These are phyloP conservation scores for Yamadazyma phyllophila DNA, from an alignment of 805 yeast genomes.

Conservation along the genomic window DNA sequence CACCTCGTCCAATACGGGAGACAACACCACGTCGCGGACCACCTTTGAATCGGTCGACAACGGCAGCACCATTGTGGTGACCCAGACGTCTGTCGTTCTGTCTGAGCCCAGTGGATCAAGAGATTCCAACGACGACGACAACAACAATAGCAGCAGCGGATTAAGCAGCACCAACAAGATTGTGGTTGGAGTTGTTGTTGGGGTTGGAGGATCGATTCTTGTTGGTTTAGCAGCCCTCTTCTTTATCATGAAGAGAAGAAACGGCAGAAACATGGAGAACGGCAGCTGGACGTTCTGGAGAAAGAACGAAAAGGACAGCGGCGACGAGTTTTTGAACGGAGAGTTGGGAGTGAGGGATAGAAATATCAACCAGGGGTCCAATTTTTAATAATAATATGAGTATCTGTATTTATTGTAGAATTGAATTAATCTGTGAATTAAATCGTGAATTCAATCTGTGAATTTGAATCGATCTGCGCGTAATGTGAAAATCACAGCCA, in stretches of 20 bases:
- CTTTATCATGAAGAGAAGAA: constrained; percentile 35
- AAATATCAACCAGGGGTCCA: constrained; percentile 46
- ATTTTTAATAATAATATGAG: constrained; percentile 25
- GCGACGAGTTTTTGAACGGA: constrained; percentile 42
- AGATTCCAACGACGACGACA: constrained; percentile 7
- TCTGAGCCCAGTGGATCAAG: constrained; percentile 23
- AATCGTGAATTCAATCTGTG: neutral
- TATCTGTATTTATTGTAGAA: too few relatives aligned
- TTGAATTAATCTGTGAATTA: too few relatives aligned
- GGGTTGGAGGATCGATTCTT: constrained; percentile 44
- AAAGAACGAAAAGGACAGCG: constrained; percentile 41
- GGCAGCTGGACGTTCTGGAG: constrained; percentile 50
- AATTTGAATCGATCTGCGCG: neutral
- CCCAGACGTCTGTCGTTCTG: constrained; percentile 33
- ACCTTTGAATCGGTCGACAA: constrained; percentile 32
- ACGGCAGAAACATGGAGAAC: constrained; percentile 25
- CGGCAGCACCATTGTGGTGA: constrained; percentile 39
- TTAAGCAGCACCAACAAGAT: constrained; percentile 41
- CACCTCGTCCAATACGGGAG: neutral
- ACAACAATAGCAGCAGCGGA: constrained; percentile 22
- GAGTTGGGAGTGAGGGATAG: constrained; percentile 49
- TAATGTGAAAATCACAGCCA: too few relatives aligned
- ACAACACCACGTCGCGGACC: constrained; percentile 16
- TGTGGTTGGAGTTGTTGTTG: constrained; percentile 48
- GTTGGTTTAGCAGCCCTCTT: constrained; percentile 33